A percentile compares a stretch with the other conserved stretches of the same genome.
Evolutionary conservation across 2,329 filamentous ascomycete species (phyloP).

Genomic region (Pseudopyricularia javanii): DNA sequence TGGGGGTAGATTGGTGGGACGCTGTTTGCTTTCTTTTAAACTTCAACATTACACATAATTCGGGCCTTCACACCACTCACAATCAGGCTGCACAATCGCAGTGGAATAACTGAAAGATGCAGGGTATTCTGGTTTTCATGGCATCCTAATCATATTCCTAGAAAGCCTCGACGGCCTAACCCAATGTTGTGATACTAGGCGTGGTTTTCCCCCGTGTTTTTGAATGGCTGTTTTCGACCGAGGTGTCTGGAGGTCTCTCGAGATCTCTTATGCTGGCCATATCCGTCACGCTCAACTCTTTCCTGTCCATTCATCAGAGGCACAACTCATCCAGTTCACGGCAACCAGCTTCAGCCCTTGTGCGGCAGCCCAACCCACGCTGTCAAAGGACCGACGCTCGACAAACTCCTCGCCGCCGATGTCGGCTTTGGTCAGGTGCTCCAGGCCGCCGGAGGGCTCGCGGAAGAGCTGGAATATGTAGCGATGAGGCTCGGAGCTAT

Average conservation of each 20-base stretch:
- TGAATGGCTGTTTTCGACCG: too few species aligned
- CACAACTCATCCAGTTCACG: constrained; percentile 33
- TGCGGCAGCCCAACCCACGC: constrained; percentile 23
- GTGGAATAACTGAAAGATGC: not conserved
- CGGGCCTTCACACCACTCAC: not conserved
- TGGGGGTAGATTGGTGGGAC: not conserved
- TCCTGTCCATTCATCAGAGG: constrained; percentile 27
- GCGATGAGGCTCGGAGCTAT: constrained; percentile 34
- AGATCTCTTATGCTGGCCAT: too few species aligned
- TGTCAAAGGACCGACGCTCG: constrained; percentile 28
- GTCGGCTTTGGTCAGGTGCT: constrained; percentile 22
- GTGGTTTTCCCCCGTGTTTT: too few species aligned
- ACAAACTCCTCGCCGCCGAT: constrained; percentile 33
- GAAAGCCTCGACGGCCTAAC: too few species aligned
- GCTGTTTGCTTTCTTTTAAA: not conserved
- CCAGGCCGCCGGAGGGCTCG: constrained; percentile 16
- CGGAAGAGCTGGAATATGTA: constrained; percentile 32
- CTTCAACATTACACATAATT: not conserved
- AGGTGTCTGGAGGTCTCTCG: too few species aligned
- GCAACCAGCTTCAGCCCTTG: constrained; percentile 24
- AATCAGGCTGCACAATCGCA: not conserved
- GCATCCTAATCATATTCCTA: too few species aligned
- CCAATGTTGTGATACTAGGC: too few species aligned
- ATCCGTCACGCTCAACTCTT: not conserved
- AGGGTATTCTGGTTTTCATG: too few species aligned